Percentiles rank a stretch among this genome's conserved stretches.
Evolutionary conservation across 202 grass and related monocot species (phyloP).

Genomic region (Eragrostis tef): DNA sequence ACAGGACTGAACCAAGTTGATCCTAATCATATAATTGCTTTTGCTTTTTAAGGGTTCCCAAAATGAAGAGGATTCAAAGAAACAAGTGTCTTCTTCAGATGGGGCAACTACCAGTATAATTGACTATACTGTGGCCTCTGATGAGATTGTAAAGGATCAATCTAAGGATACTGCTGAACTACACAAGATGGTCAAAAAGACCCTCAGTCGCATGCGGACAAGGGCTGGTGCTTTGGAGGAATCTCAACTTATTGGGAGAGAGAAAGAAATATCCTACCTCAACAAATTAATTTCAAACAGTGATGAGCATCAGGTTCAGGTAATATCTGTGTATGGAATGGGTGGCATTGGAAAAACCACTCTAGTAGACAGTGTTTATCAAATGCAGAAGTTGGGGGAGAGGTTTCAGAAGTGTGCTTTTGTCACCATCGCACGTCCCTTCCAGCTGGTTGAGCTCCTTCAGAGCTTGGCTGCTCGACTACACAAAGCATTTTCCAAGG

Average conservation of each 20-base stretch:
- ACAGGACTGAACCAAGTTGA: background rate
- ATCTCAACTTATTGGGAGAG: background rate
- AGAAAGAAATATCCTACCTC: background rate
- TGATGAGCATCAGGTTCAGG: background rate
- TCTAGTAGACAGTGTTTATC: background rate
- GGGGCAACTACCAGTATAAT: background rate
- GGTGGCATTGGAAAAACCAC: conserved; percentile 9
- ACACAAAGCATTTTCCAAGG: background rate
- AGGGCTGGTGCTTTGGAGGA: background rate
- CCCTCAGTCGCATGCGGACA: background rate
- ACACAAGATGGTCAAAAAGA: background rate
- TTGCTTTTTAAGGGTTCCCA: background rate
- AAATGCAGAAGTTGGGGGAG: background rate
- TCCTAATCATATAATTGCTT: background rate
- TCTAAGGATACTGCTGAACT: background rate
- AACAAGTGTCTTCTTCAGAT: background rate
- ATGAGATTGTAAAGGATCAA: background rate
- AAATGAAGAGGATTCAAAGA: background rate
- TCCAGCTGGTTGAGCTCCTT: background rate
- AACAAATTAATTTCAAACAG: background rate
- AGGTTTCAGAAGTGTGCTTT: background rate
- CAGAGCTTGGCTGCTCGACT: background rate
- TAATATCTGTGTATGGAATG: conserved; percentile 7
- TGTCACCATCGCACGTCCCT: background rate
- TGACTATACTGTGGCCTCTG: background rate